Evolutionary conservation across 2,329 filamentous ascomycete species (phyloP), one percentile per base, ranked within the genome.

Genomic region (Macrophomina phaseolina): DNA sequence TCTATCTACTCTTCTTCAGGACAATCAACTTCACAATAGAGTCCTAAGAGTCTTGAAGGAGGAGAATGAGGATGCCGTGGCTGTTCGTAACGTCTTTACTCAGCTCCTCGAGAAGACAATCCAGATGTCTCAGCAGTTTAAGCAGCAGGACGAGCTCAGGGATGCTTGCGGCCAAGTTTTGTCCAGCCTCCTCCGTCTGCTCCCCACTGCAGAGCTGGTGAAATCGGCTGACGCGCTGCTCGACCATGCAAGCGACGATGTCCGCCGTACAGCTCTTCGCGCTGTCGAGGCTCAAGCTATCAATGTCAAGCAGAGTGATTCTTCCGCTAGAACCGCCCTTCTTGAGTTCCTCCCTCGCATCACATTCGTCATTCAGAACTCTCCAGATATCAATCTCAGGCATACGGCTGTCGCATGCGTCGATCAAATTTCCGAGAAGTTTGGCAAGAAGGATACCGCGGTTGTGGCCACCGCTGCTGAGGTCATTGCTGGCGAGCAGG

Each of bases 361-460:
- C 68, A 92, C 91, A 18, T 84, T 86, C 23, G 91, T 96, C 53
- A 87, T 99, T 67, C 84, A 90, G 65, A 86, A 90, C 60, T 90
- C 91, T 6, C 82, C 86, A 38, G 89, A 95, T 70, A 86, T 90
- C 64, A 84, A 88, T 34, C 90, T 95, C 77, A 93, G 94, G 79
- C 90, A 93, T 73, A 93, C 92, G 11, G 92, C 94, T 1, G 89
- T 99, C 69, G 89, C 89, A 42, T 98, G 94, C 72, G 90, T 98
- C 52, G 94, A 97, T 80, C 92, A 92, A 78, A 96, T 99, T 69
- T 88, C 92, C 2, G 94, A 97, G 79, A 94, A 94, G 77, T 98
- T 97, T 76, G 96, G 95, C 71, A 96, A 95, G 83, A 96, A 94
- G 77, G 92, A 97, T 73, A 84, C 91, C 1, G 88, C 91, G 71